Percentiles rank a stretch among this genome's conserved stretches.
Conservation (phyloP, 495 filamentous ascomycete genomes). For the Hyaloscypha hepaticicola region DNA sequence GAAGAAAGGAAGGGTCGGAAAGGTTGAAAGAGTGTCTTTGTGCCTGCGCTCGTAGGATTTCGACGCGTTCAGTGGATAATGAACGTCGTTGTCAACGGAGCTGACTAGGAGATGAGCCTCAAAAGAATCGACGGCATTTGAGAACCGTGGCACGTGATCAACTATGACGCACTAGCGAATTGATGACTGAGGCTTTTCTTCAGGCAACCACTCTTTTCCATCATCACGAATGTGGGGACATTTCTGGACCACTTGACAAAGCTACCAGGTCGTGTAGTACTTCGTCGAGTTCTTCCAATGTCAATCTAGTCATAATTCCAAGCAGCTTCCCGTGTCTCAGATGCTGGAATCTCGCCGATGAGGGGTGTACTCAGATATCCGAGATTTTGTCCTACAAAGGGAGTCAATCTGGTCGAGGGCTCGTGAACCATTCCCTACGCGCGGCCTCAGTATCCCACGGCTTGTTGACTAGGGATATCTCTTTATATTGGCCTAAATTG, state of each 20-base stretch:
- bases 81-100: conserved; percentile 13
- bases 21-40: background rate
- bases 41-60: background rate
- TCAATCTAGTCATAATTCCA: background rate
- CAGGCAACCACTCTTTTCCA: background rate
- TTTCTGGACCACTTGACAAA: background rate
- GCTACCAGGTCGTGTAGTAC: background rate
- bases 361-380: background rate
- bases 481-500: background rate
- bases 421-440: background rate
- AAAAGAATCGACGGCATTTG: background rate
- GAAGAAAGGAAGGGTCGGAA: background rate
- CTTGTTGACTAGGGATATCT: background rate
- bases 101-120: background rate
- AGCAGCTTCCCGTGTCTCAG: background rate
- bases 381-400: background rate
- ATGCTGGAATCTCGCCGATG: background rate
- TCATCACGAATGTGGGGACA: background rate
- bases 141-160: background rate
- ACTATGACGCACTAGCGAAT: background rate
- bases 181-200: background rate
- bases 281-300: background rate
- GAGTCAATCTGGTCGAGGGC: background rate
- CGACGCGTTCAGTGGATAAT: conserved; percentile 11
- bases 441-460: background rate